phyloP scores from a whole-genome alignment of 106 monocot species.

The Dioscorea dumetorum region DNA sequence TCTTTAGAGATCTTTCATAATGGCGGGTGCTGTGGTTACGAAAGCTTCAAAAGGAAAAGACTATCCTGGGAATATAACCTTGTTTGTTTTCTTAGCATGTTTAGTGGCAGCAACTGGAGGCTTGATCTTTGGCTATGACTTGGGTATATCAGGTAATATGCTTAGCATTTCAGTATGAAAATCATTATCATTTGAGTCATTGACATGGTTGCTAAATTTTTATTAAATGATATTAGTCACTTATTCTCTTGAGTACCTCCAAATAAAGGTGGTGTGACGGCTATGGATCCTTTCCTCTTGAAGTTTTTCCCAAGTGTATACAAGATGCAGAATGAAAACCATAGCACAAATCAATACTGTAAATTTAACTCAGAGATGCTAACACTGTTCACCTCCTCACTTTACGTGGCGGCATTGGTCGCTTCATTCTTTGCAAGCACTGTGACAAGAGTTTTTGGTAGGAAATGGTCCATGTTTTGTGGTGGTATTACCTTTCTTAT shows the following conservation, averaged over 20 bases:
- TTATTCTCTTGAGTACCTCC: not conserved
- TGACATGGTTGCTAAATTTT: not conserved
- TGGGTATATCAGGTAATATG: not conserved
- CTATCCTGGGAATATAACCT: not conserved
- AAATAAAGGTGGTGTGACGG: not conserved
- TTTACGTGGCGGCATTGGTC: not conserved
- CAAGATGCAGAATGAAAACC: not conserved
- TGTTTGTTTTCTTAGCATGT: not conserved
- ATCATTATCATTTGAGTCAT: no score
- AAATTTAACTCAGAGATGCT: slow-evolving; percentile 6
- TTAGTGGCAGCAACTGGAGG: not conserved
- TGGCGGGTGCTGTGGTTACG: not conserved
- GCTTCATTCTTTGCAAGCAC: not conserved
- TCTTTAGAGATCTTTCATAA: not conserved
- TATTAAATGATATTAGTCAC: not conserved
- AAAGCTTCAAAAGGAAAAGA: not conserved
- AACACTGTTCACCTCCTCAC: slow-evolving; percentile 9
- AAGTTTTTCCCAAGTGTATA: not conserved
- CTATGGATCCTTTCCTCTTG: not conserved
- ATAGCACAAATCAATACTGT: slow-evolving; percentile 6
- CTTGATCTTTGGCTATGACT: not conserved
- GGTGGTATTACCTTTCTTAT: not conserved
- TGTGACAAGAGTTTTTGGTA: not conserved
- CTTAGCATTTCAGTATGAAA: no score
- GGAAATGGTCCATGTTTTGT: not conserved